Base-by-base conservation (phyloP, 495 filamentous ascomycete genomes). In the Tuber calosporum region DNA sequence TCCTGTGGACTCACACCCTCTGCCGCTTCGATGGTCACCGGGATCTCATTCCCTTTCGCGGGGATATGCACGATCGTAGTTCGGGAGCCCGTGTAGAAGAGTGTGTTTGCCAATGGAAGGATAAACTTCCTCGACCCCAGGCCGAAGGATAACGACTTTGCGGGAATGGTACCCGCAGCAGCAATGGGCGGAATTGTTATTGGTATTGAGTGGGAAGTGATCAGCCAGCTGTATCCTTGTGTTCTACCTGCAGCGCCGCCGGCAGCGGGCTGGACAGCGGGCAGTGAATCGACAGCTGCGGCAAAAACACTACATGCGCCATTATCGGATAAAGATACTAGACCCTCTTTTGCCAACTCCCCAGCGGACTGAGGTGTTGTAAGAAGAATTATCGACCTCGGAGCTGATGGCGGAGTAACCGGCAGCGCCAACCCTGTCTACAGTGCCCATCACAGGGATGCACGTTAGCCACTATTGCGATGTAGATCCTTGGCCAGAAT, bases 51-150 rank as follows among this genome's bases (percentile, higher is more conserved):
- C 43, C 62, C 72, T 36, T 74, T 66, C 26, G 62, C 41, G 15
- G 73, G 71, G 34, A 79, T 68, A 62, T 81, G 72, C 5, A 74
- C 43, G 22, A 89, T 79, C 0, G 89, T 90, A 13, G 85, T 84
- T 68, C 84, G 81, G 22, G 83, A 84, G 9, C 88, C 89, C 71
- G 87, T 91, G 40, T 88, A 80, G 69, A 91, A 91, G 22, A 90
- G 77, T 0, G 89, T 91, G 72, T 89, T 89, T 70, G 89, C 86
- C 45, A 90, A 83, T 26, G 88, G 88, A 66, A 89, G 37, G 26
- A 76, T 81, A 42, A 81, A 69, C 48, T 69, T 78, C 30, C 62
- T 71, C 17, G 72, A 73, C 15, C 73, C 67, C 22, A 81, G 69
- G 22, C 71, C 67, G 62, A 81, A 81, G 2, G 79, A 74, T 30